These are phyloP conservation scores for Suillus luteus DNA, from an alignment of 768 basidiomycete genomes.

Conservation along the genomic window DNA sequence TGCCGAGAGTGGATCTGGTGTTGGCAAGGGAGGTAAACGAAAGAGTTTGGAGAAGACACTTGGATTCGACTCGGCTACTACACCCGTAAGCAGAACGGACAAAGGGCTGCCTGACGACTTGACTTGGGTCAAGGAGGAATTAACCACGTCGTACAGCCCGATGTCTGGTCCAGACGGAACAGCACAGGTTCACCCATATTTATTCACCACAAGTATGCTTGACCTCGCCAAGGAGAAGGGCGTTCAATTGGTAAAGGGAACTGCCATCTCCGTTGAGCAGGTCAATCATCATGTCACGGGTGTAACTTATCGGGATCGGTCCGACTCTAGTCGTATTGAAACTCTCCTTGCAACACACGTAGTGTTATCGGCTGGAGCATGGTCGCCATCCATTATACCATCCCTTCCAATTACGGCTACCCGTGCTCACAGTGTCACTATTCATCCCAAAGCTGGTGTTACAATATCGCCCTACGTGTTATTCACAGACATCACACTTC, in stretches of 20 bases:
- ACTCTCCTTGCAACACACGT: conserved; percentile 65
- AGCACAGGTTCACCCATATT: conserved; percentile 77
- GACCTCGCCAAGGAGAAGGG: conserved; percentile 60
- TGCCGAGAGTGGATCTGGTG: conserved; percentile 23
- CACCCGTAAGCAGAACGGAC: conserved; percentile 19
- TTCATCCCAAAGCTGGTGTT: conserved; percentile 47
- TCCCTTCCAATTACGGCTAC: conserved; percentile 59
- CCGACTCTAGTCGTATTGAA: conserved; percentile 26
- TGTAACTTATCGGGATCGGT: conserved; percentile 40
- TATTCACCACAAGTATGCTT: conserved; percentile 74
- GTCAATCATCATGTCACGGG: conserved; percentile 46
- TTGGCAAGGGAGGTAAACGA: conserved; percentile 33
- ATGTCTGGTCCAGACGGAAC: conserved; percentile 57
- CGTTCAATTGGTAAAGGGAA: conserved; percentile 48
- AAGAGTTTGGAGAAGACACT: conserved; percentile 60
- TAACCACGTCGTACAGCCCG: conserved; percentile 61
- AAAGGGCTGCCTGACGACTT: conserved; percentile 53
- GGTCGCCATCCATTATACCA: conserved; percentile 67
- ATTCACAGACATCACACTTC: conserved; percentile 73
- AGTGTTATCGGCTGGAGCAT: conserved; percentile 83
- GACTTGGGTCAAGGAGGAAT: conserved; percentile 53
- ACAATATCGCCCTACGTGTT: conserved; percentile 74
- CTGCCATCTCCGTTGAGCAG: conserved; percentile 48
- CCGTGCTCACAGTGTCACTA: conserved; percentile 74
- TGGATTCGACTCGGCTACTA: conserved; percentile 39